Evolutionary conservation across 441 rosid species (phyloP).

Genomic region (Pelargonium cotyledonis): DNA sequence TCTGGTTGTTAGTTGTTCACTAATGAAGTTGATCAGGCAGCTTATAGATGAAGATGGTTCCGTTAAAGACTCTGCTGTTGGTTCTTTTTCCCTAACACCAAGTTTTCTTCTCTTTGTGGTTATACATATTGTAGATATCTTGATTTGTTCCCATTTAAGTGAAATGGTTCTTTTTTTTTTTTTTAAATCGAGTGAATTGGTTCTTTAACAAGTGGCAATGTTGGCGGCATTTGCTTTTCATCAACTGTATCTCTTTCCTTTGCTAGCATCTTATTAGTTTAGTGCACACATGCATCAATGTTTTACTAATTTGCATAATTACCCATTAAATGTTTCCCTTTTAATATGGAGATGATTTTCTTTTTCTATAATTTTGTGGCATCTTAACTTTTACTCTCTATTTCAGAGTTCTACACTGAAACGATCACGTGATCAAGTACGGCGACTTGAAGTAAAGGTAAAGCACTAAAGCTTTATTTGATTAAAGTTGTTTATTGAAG

Average conservation of each 20-base stretch:
- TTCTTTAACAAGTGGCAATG: not conserved
- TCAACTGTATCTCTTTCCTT: not conserved
- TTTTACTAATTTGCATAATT: not conserved
- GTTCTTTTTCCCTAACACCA: conserved; percentile 23
- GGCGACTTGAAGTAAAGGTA: conserved; percentile 70
- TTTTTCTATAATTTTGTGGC: not conserved
- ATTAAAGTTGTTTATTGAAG: not conserved
- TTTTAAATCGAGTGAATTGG: too few relatives aligned
- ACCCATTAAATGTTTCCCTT: not conserved
- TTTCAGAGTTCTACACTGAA: conserved; percentile 67
- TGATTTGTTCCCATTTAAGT: conserved; percentile 5
- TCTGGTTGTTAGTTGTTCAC: conserved; percentile 44
- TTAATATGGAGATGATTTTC: not conserved
- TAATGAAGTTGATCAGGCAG: conserved; percentile 52
- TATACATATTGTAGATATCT: not conserved
- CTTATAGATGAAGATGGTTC: conserved; percentile 73
- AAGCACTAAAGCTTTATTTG: conserved; percentile 29
- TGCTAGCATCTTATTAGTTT: conserved; percentile 12
- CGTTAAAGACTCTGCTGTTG: conserved; percentile 78
- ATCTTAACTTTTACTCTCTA: conserved; percentile 16
- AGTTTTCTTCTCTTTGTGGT: conserved; percentile 1
- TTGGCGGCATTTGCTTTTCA: not conserved
- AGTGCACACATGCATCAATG: conserved; percentile 4
- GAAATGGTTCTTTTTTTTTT: not conserved
- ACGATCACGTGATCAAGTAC: conserved; percentile 60